These are phyloP conservation scores for Chrysoporthe cubensis DNA, from an alignment of 2,329 filamentous ascomycete genomes.

Conservation along the genomic window DNA sequence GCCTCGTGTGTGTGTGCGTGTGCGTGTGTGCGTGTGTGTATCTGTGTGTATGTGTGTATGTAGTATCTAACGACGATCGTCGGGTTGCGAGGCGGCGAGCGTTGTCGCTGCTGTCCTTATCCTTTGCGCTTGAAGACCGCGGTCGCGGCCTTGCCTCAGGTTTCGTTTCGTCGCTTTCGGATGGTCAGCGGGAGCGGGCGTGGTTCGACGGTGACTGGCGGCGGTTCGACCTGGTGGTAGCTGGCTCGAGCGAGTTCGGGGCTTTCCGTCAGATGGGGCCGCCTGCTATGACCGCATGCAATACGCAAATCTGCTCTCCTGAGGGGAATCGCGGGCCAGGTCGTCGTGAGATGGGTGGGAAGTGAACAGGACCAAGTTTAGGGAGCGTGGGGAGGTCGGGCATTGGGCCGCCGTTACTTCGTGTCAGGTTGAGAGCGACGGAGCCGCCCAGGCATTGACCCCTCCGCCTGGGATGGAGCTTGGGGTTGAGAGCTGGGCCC, in stretches of 20 bases:
- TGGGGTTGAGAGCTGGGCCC: constrained; percentile 10
- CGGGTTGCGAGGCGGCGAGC: neutral
- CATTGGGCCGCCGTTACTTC: constrained; percentile 7
- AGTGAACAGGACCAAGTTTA: constrained; percentile 13
- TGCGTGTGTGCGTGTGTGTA: neutral
- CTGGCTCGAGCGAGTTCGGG: neutral
- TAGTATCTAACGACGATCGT: neutral
- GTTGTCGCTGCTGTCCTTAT: neutral
- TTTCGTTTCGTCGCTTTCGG: constrained; percentile 21
- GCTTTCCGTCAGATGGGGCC: neutral
- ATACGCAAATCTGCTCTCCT: neutral
- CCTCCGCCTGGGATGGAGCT: constrained; percentile 20
- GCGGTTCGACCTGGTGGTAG: neutral
- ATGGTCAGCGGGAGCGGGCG: neutral
- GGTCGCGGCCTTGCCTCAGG: constrained; percentile 11
- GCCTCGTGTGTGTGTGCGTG: neutral
- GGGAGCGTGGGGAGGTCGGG: constrained; percentile 10
- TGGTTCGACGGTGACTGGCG: neutral
- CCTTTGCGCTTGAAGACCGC: constrained; percentile 5
- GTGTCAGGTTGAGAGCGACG: constrained; percentile 22
- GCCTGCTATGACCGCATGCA: neutral
- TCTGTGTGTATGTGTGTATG: neutral
- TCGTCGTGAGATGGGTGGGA: neutral
- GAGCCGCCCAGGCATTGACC: constrained; percentile 10
- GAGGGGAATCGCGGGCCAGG: neutral